Evolutionary conservation across 108 stramenopile species (phyloP).

Genomic region (Phaeodactylum tricornutum): DNA sequence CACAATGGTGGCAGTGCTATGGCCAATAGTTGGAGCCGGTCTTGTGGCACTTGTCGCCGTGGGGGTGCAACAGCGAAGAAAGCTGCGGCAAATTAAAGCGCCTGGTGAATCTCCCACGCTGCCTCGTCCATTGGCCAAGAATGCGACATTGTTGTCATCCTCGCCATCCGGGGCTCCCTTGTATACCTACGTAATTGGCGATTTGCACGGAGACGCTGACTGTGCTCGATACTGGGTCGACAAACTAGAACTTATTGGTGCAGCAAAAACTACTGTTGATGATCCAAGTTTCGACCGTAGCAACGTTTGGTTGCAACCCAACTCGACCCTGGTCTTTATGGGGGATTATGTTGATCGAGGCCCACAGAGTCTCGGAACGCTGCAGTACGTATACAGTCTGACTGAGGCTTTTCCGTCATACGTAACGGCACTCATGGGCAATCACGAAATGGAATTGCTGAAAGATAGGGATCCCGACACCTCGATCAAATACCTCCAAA

Average conservation of each 20-base stretch:
- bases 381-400: constrained; percentile 37
- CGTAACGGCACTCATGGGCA: constrained; percentile 43
- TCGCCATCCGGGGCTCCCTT: too few species aligned
- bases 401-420: constrained; percentile 31
- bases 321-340: constrained; percentile 33
- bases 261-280: too few species aligned
- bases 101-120: too few species aligned
- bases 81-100: too few species aligned
- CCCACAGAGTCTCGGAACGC: constrained; percentile 34
- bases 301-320: constrained; percentile 18
- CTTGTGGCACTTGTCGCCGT: too few species aligned
- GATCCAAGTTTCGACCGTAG: constrained; percentile 13
- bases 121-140: too few species aligned
- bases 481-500: constrained; percentile 14
- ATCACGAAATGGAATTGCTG: constrained; percentile 52
- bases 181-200: constrained; percentile 43
- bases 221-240: constrained; percentile 43
- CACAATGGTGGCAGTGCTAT: too few species aligned
- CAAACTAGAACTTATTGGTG: constrained; percentile 29
- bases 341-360: constrained; percentile 67
- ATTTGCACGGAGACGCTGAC: constrained; percentile 43
- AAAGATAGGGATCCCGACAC: constrained; percentile 28
- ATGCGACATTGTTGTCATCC: too few species aligned
- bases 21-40: too few species aligned
- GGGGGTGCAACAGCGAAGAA: too few species aligned